Evolutionary conservation across 768 basidiomycete species (phyloP).

Genomic region (Boletus insuetus): DNA sequence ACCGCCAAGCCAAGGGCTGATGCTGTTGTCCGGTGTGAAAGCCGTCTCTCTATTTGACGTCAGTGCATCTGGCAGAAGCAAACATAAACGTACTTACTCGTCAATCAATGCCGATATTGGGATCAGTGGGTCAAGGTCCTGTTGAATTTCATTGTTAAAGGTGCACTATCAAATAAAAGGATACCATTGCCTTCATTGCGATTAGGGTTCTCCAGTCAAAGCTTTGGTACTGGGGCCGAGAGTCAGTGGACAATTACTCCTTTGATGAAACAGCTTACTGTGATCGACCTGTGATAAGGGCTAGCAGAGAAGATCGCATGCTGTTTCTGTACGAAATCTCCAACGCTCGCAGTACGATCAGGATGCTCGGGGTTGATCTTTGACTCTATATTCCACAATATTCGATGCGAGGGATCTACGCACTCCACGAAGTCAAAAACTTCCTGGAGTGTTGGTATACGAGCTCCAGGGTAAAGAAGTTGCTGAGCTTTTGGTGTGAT

Average conservation of each 20-base stretch:
- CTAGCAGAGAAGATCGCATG: conserved; percentile 56
- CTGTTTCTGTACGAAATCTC: conserved; percentile 63
- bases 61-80: not conserved
- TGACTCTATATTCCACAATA: conserved; percentile 78
- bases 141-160: conserved; percentile 10
- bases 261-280: conserved; percentile 39
- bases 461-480: conserved; percentile 62
- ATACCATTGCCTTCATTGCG: conserved; percentile 56
- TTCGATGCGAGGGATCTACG: conserved; percentile 58
- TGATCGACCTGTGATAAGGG: conserved; percentile 61
- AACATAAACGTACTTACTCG: conserved; percentile 40
- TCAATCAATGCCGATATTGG: conserved; percentile 64
- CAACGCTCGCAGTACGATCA: conserved; percentile 49
- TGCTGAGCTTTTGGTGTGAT: conserved; percentile 48
- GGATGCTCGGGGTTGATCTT: conserved; percentile 61
- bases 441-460: conserved; percentile 70
- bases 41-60: conserved; percentile 37
- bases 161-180: not conserved
- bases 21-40: conserved; percentile 38
- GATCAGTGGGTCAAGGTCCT: conserved; percentile 57
- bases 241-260: not conserved
- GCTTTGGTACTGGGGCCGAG: conserved; percentile 61
- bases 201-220: conserved; percentile 80
- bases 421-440: conserved; percentile 76
- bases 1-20: conserved; percentile 70